phyloP scores from a whole-genome alignment of 345 rosid species.

The Salix suchowensis region DNA sequence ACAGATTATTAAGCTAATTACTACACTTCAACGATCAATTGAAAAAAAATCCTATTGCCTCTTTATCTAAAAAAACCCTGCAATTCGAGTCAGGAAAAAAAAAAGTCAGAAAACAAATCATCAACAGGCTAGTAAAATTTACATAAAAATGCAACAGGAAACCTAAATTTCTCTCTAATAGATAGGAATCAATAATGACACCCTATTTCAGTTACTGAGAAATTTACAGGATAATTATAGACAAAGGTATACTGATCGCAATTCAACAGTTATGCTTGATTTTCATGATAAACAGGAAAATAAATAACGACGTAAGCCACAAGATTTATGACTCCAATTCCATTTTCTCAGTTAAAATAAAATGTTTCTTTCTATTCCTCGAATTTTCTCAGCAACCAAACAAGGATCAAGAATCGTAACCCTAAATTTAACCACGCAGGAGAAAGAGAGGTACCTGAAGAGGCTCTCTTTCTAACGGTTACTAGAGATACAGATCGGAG shows the following conservation, averaged over 20 bases:
- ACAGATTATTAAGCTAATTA: neutral
- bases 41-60: neutral
- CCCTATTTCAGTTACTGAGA: neutral
- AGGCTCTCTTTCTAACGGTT: constrained; percentile 22
- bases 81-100: neutral
- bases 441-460: constrained; percentile 10
- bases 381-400: neutral
- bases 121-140: neutral
- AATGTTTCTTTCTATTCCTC: neutral
- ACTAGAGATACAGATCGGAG: constrained; percentile 28
- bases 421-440: neutral
- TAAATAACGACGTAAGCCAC: neutral
- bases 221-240: neutral
- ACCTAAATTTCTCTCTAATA: neutral
- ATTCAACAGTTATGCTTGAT: neutral
- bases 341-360: neutral
- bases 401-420: neutral
- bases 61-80: neutral
- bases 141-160: neutral
- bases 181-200: neutral
- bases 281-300: neutral
- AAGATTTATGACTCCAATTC: neutral
- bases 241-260: neutral
- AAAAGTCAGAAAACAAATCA: neutral
- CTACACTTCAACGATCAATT: neutral